A percentile compares a stretch with the other conserved stretches of the same genome.
Conservation (phyloP, 1,284 basidiomycete genomes). For the Pyrrhoderma lamaoense region DNA sequence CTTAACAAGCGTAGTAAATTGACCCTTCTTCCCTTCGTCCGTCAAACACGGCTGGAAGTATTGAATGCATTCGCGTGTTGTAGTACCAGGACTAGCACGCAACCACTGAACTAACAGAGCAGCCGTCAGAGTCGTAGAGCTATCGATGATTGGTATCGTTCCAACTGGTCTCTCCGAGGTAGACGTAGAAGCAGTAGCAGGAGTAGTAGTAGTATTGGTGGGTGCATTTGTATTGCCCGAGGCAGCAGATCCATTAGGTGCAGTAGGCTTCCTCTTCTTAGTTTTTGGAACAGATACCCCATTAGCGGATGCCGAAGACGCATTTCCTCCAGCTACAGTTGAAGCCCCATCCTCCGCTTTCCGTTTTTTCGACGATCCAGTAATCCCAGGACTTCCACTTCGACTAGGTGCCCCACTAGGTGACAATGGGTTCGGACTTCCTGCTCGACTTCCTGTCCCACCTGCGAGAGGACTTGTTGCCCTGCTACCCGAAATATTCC, state of each 20-base stretch:
- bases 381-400: constrained; percentile 29
- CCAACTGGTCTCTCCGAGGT: constrained; percentile 23
- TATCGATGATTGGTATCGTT: background rate
- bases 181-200: constrained; percentile 28
- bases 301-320: constrained; percentile 25
- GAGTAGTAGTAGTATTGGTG: constrained; percentile 26
- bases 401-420: constrained; percentile 21
- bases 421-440: constrained; percentile 21
- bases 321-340: background rate
- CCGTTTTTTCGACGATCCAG: constrained; percentile 43
- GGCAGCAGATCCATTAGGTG: constrained; percentile 11
- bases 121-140: constrained; percentile 43
- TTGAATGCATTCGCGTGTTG: constrained; percentile 68
- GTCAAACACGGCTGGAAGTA: constrained; percentile 70
- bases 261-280: constrained; percentile 58
- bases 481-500: constrained; percentile 26
- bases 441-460: constrained; percentile 20
- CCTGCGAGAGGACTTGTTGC: constrained; percentile 36
- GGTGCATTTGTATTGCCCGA: background rate
- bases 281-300: constrained; percentile 37
- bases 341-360: constrained; percentile 50
- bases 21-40: constrained; percentile 57
- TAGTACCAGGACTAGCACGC: constrained; percentile 51
- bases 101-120: constrained; percentile 67
- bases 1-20: constrained; percentile 69